Evolutionary conservation across 306 rosid genomes (phyloP).

Genomic region (Quercus glauca): DNA sequence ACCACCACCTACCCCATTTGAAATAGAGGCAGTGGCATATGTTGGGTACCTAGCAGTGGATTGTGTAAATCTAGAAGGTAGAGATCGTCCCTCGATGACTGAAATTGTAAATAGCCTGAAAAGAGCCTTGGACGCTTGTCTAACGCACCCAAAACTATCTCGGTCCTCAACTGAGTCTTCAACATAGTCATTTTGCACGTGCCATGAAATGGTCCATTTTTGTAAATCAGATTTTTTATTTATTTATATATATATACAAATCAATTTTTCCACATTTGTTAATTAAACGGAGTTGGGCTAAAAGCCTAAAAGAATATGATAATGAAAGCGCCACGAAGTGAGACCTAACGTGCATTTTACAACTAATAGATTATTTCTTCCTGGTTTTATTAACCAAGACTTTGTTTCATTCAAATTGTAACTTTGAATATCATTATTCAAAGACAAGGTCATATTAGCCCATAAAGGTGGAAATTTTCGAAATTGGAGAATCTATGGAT

Average conservation of each 20-base stretch:
- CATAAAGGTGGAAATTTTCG: not conserved
- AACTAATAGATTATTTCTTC: not conserved
- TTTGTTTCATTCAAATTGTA: not conserved
- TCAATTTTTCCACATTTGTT: not conserved
- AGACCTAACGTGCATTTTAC: not conserved
- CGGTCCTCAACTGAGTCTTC: slow-evolving; percentile 44
- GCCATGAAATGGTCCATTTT: not conserved
- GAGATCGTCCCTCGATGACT: slow-evolving; percentile 62
- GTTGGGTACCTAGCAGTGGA: slow-evolving; percentile 82
- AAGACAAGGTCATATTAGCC: slow-evolving; percentile 13
- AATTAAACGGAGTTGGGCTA: not conserved
- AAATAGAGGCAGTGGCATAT: slow-evolving; percentile 71
- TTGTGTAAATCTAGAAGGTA: slow-evolving; percentile 66
- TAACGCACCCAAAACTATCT: slow-evolving; percentile 37
- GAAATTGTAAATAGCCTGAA: slow-evolving; percentile 59
- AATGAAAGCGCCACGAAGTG: not conserved
- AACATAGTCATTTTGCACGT: not conserved
- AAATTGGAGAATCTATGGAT: not conserved
- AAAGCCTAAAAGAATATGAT: not conserved
- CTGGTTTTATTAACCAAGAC: slow-evolving; percentile 2
- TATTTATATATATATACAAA: not conserved
- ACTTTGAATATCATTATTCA: not conserved
- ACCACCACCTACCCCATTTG: slow-evolving; percentile 74
- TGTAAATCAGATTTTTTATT: slow-evolving; percentile 14
- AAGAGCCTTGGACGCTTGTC: slow-evolving; percentile 58